Evolutionary conservation across 495 filamentous ascomycete genomes (phyloP), one percentile per base, ranked within the genome.

Genomic region (Neurospora hispaniola): DNA sequence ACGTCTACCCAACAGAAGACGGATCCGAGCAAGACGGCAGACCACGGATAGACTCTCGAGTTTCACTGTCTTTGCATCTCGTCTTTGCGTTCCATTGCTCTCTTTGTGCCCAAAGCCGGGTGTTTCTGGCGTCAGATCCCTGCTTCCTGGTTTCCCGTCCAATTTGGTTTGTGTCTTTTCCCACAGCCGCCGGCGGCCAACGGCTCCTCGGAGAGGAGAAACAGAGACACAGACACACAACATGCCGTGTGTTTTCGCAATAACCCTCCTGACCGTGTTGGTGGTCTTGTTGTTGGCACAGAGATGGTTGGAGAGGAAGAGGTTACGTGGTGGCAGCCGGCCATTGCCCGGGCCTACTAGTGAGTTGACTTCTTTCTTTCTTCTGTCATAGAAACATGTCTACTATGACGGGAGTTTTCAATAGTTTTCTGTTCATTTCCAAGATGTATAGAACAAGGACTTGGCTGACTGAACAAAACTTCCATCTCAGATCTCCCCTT

Each of bases 401-500:
- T 5, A 31, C 12, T 23, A 0, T 16, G 12, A 31, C 12, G 23
- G 20, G 46, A 54, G 12, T 14, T 14, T 35, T 9, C 27, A 35
- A 18, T 14, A 16, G 5, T 18, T 18, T 5, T 7, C 23, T 59
- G 11, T 59, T 27, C 23, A 16, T 31, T 8, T 31, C 6, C 23
- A 62, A 5, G 23, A 14, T 16, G 48, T 16, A 11, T 27, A 44
- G 42, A 38, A 42, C 41, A 23, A 23, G 20, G 6, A 3, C 14
- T 23, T 23, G 2, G 71, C 73, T 42, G 11, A 31, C 42, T 5
- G 11, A 46, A 68, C 23, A 62, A 12, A 38, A 35, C 42, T 42
- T 43, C 4, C n/a, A 44, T 35, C 27, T 1, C 59, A 84, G 85
- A 79, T 40, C 75, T 84, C 11, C 88, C 89, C 5, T 78, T 87